Evolutionary conservation across 306 rosid species (phyloP).

Genomic region (Carpinus fangiana): DNA sequence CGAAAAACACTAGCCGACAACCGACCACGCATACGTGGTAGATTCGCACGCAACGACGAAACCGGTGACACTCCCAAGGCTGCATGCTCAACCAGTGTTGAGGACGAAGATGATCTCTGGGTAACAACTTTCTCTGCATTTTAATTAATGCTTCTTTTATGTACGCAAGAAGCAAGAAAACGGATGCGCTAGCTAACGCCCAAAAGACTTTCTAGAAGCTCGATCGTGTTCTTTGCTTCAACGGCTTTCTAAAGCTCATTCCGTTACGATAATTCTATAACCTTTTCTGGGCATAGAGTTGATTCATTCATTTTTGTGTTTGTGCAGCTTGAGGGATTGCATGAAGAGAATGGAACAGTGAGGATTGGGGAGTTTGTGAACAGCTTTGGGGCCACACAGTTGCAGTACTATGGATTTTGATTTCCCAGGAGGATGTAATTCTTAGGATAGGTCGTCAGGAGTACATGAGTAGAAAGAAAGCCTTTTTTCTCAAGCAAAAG

Average conservation of each 20-base stretch:
- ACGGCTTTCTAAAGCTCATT: too few relatives aligned
- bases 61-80: slow-evolving; percentile 50
- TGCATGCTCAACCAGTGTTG: slow-evolving; percentile 60
- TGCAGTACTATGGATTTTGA: slow-evolving; percentile 48
- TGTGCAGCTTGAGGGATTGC: slow-evolving; percentile 55
- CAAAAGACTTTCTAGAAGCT: too few relatives aligned
- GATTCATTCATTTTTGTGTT: not conserved
- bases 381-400: slow-evolving; percentile 43
- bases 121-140: slow-evolving; percentile 30
- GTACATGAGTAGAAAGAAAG: slow-evolving; percentile 18
- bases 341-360: slow-evolving; percentile 45
- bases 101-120: slow-evolving; percentile 78
- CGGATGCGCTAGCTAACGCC: too few relatives aligned
- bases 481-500: slow-evolving; percentile 31
- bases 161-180: too few relatives aligned
- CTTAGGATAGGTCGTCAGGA: slow-evolving; percentile 20
- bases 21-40: slow-evolving; percentile 92
- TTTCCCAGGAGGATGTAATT: slow-evolving; percentile 10
- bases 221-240: too few relatives aligned
- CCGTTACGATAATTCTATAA: too few relatives aligned
- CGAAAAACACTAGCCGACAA: slow-evolving; percentile 95
- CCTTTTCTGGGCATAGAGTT: too few relatives aligned
- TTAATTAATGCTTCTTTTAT: not conserved
- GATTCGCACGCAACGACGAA: slow-evolving; percentile 93
- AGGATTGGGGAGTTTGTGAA: slow-evolving; percentile 42